Evolutionary conservation across 495 filamentous ascomycete genomes (phyloP).

Genomic region (Gamarada debralockiae): DNA sequence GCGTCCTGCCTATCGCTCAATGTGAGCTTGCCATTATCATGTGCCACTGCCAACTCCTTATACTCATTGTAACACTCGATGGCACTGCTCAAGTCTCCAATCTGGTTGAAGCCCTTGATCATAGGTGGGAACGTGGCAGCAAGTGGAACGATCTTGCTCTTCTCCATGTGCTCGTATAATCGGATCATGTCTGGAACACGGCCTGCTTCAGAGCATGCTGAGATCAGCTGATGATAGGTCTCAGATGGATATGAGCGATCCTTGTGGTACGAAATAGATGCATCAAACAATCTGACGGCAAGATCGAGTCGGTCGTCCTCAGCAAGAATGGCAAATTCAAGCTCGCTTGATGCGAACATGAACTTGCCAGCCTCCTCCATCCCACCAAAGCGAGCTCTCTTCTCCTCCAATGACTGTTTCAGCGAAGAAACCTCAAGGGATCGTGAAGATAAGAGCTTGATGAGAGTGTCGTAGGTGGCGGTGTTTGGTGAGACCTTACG

Average conservation of each 20-base stretch:
- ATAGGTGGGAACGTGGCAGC: constrained; percentile 83
- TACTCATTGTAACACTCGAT: constrained; percentile 96
- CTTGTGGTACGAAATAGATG: constrained; percentile 52
- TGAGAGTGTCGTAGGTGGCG: constrained; percentile 80
- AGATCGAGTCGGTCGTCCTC: constrained; percentile 84
- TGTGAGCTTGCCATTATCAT: constrained; percentile 71
- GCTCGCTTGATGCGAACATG: constrained; percentile 81
- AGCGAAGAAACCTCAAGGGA: constrained; percentile 68
- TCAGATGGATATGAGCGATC: constrained; percentile 60
- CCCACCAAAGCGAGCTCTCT: constrained; percentile 74
- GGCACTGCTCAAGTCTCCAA: constrained; percentile 79
- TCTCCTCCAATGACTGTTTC: constrained; percentile 69
- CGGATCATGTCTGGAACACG: constrained; percentile 82
- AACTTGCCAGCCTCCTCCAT: constrained; percentile 86
- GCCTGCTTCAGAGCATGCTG: constrained; percentile 76
- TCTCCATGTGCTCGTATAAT: constrained; percentile 87
- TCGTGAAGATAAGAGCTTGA: constrained; percentile 73
- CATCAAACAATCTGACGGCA: constrained; percentile 79
- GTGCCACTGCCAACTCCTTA: constrained; percentile 72
- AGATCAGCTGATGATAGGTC: constrained; percentile 77
- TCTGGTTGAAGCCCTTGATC: constrained; percentile 84
- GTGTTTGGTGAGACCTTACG: constrained; percentile 77
- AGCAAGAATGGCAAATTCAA: constrained; percentile 73
- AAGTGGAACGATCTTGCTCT: constrained; percentile 62
- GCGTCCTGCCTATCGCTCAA: constrained; percentile 72